Percentiles rank a stretch among this genome's conserved stretches.
Evolutionary conservation across 768 basidiomycete species (phyloP).

Genomic region (Asterophora lycoperdoides): DNA sequence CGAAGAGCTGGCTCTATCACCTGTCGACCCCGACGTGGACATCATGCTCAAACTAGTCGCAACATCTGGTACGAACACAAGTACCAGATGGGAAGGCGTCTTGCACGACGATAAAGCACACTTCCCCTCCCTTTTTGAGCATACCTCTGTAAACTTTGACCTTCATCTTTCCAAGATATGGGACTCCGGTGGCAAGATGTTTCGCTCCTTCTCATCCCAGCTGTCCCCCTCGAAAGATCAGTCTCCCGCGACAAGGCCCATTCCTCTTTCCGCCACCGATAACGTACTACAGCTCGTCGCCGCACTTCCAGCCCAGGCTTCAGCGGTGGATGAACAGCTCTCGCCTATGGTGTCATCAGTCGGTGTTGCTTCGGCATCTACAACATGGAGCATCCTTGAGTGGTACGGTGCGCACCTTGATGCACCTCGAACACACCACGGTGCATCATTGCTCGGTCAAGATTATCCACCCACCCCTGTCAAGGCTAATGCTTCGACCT

Average conservation of each 20-base stretch:
- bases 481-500: slow-evolving; percentile 8
- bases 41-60: slow-evolving; percentile 9
- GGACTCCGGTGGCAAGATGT: slow-evolving; percentile 12
- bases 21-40: slow-evolving; percentile 14
- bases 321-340: background rate
- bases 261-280: background rate
- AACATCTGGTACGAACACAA: background rate
- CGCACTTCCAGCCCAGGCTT: slow-evolving; percentile 10
- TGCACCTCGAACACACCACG: slow-evolving; percentile 9
- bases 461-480: slow-evolving; percentile 11
- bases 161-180: slow-evolving; percentile 15
- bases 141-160: slow-evolving; percentile 13
- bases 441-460: slow-evolving; percentile 4
- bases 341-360: slow-evolving; percentile 14
- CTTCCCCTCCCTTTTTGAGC: slow-evolving; percentile 12
- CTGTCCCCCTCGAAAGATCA: background rate
- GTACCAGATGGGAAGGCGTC: slow-evolving; percentile 9
- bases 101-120: slow-evolving; percentile 5
- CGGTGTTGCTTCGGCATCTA: slow-evolving; percentile 16
- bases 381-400: slow-evolving; percentile 23
- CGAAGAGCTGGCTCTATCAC: slow-evolving; percentile 6
- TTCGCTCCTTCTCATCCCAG: slow-evolving; percentile 12
- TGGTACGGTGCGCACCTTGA: slow-evolving; percentile 16
- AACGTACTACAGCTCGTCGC: background rate
- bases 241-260: background rate